Evolutionary conservation across 768 basidiomycete genomes (phyloP).

Genomic region (Peribolospora kevripleyi): DNA sequence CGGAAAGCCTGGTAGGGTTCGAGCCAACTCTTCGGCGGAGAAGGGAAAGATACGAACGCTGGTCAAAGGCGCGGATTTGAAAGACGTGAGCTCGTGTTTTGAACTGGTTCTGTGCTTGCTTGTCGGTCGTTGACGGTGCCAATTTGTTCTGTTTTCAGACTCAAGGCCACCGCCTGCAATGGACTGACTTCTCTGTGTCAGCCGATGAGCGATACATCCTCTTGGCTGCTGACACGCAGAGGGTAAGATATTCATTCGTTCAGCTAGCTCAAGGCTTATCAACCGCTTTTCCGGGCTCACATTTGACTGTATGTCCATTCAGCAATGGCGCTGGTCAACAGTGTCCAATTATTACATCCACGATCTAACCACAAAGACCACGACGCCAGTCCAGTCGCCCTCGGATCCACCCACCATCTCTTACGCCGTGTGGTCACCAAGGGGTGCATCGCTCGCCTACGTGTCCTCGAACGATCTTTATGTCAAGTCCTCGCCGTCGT

Average conservation of each 20-base stretch:
- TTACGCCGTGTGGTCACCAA: constrained; percentile 72
- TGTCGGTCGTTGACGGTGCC: neutral
- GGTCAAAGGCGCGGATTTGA: constrained; percentile 34
- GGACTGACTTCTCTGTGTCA: constrained; percentile 33
- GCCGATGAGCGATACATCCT: constrained; percentile 77
- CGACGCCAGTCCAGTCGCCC: constrained; percentile 42
- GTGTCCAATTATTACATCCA: constrained; percentile 88
- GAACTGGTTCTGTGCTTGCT: constrained; percentile 1
- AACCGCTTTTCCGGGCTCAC: neutral
- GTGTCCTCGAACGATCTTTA: constrained; percentile 77
- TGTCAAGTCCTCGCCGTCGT: constrained; percentile 24
- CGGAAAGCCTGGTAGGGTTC: too few relatives aligned
- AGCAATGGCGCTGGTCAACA: constrained; percentile 89
- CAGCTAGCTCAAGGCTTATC: neutral
- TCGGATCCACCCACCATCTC: constrained; percentile 34
- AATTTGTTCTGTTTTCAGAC: neutral
- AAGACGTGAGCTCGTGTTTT: constrained; percentile 29
- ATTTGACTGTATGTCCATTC: neutral
- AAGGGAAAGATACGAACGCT: constrained; percentile 29
- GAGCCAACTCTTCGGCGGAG: too few relatives aligned
- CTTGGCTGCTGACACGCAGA: constrained; percentile 39
- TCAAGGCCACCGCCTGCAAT: constrained; percentile 14
- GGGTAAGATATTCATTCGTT: constrained; percentile 31
- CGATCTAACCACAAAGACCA: constrained; percentile 39
- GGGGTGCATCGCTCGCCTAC: constrained; percentile 55